phyloP scores from a whole-genome alignment of 176 grass and related monocot species.

The Echinochloa phyllopogon region DNA sequence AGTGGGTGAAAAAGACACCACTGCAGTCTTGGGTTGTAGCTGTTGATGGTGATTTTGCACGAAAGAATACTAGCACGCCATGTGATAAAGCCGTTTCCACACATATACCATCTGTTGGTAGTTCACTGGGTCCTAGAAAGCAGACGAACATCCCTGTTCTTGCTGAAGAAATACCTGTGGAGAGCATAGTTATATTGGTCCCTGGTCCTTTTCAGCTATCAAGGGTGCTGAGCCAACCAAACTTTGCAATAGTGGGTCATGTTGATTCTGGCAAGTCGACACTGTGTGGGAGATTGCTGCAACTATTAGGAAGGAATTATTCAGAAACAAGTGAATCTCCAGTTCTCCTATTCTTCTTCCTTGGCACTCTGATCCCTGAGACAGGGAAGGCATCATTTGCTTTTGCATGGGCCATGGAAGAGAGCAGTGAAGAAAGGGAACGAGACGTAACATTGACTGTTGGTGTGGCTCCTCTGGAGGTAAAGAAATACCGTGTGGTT shows the following conservation, averaged over 20 bases:
- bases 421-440: constrained; percentile 95
- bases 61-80: constrained; percentile 47
- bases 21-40: constrained; percentile 18
- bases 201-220: too few species aligned
- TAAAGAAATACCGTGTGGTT: constrained; percentile 84
- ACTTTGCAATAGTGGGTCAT: constrained; percentile 98
- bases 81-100: constrained; percentile 50
- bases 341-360: too few species aligned
- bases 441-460: constrained; percentile 97
- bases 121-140: constrained; percentile 29
- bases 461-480: constrained; percentile 86
- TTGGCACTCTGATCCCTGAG: too few species aligned
- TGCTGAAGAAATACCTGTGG: too few species aligned
- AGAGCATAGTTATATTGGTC: too few species aligned
- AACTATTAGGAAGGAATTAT: constrained; percentile 91
- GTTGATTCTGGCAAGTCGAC: constrained; percentile 99
- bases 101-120: constrained; percentile 38
- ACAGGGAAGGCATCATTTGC: constrained; percentile 98
- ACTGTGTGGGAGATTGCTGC: constrained; percentile 86
- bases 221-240: constrained; percentile 68
- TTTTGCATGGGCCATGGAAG: constrained; percentile 99
- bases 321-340: too few species aligned
- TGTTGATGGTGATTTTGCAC: constrained; percentile 15
- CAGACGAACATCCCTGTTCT: too few species aligned
- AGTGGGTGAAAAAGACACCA: too few species aligned